phyloP scores from a whole-genome alignment of 495 filamentous ascomycete species.

The Aspergillus coremiiformis region DNA sequence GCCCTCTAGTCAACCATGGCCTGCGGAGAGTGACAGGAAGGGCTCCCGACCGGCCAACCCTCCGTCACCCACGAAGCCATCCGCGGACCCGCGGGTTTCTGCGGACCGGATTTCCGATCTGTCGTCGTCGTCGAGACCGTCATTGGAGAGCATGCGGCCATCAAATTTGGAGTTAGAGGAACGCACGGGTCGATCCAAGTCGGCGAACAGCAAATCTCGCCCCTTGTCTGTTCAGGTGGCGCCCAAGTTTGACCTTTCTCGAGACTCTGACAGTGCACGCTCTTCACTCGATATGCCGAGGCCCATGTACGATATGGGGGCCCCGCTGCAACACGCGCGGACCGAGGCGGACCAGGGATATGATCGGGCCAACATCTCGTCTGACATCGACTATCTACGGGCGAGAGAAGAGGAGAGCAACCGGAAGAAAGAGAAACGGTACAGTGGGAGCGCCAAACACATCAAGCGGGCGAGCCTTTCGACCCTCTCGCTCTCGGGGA shows the following conservation, averaged over 20 bases:
- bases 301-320: conserved; percentile 33
- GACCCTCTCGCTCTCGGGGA: conserved; percentile 63
- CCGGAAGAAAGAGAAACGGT: conserved; percentile 64
- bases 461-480: conserved; percentile 75
- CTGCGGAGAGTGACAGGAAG: conserved; percentile 24
- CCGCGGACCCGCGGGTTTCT: conserved; percentile 42
- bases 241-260: conserved; percentile 68
- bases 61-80: conserved; percentile 26
- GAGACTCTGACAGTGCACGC: conserved; percentile 49
- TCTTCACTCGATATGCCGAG: conserved; percentile 34
- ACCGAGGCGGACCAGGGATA: conserved; percentile 31
- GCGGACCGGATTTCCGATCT: conserved; percentile 39
- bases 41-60: conserved; percentile 18
- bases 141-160: conserved; percentile 67
- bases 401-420: conserved; percentile 65
- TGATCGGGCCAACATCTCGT: conserved; percentile 58
- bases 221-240: conserved; percentile 74
- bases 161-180: conserved; percentile 53
- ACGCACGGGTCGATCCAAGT: conserved; percentile 50
- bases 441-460: conserved; percentile 56
- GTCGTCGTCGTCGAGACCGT: conserved; percentile 68
- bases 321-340: conserved; percentile 29
- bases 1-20: conserved; percentile 48
- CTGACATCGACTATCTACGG: conserved; percentile 81
- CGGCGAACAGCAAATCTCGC: conserved; percentile 55